Evolutionary conservation across 176 grass and related monocot species (phyloP).

Genomic region (Musa itinerans): DNA sequence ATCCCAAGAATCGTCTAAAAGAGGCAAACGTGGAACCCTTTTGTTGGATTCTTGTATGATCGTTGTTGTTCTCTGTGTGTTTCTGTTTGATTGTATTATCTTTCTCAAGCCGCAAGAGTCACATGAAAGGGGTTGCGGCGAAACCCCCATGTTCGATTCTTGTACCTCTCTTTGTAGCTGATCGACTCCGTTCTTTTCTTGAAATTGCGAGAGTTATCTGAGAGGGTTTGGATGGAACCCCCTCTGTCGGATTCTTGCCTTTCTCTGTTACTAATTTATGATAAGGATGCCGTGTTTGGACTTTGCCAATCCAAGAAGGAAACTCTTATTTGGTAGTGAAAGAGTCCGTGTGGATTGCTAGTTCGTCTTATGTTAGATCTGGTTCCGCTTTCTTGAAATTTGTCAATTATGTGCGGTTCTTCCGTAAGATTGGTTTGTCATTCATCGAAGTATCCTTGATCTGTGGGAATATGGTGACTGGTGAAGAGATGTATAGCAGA

Average conservation of each 20-base stretch:
- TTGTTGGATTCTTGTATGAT: too few species aligned
- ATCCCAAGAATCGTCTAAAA: too few species aligned
- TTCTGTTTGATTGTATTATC: too few species aligned
- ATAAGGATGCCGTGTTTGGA: background rate
- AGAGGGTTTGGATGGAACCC: too few species aligned
- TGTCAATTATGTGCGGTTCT: background rate
- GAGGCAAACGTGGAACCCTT: too few species aligned
- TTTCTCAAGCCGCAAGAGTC: too few species aligned
- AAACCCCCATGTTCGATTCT: too few species aligned
- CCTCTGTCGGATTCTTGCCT: too few species aligned
- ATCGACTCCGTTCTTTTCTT: background rate
- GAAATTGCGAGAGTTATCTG: too few species aligned
- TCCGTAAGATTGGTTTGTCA: background rate
- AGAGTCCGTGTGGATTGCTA: background rate
- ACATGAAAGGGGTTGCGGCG: too few species aligned
- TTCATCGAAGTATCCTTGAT: background rate
- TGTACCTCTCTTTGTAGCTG: background rate
- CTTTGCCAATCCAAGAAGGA: background rate
- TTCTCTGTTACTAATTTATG: background rate
- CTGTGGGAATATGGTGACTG: background rate
- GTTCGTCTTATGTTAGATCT: background rate
- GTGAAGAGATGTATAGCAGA: background rate
- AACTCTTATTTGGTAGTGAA: background rate
- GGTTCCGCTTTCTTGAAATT: background rate
- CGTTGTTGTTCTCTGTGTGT: too few species aligned